Evolutionary conservation across 345 rosid species (phyloP).

Genomic region (Barbarea vulgaris): DNA sequence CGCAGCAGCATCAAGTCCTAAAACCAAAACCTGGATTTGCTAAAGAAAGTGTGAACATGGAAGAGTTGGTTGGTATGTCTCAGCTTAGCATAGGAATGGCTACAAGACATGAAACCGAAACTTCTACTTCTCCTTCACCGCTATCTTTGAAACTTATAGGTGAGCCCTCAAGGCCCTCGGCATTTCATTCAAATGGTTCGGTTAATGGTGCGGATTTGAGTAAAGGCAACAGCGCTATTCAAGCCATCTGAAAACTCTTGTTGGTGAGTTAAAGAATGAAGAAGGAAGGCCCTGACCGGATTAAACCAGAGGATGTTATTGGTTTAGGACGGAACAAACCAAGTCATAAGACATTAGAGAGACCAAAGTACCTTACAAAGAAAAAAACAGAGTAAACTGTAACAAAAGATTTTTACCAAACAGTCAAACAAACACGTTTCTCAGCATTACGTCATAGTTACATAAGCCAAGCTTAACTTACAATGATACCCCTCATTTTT

Average conservation of each 20-base stretch:
- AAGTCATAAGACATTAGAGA: conserved; percentile 7
- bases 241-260: conserved; percentile 52
- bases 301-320: conserved; percentile 19
- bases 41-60: conserved; percentile 74
- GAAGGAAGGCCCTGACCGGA: conserved; percentile 9
- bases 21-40: conserved; percentile 74
- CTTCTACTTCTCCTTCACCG: conserved; percentile 34
- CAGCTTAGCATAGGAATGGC: conserved; percentile 69
- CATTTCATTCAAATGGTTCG: conserved; percentile 73
- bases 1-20: conserved; percentile 62
- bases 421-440: conserved; percentile 18
- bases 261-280: conserved; percentile 11
- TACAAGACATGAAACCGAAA: conserved; percentile 46
- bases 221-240: conserved; percentile 69
- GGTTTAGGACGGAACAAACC: conserved; percentile 22
- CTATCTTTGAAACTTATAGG: conserved; percentile 69
- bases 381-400: conserved; percentile 24
- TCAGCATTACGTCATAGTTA: conserved; percentile 31
- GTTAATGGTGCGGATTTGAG: conserved; percentile 53
- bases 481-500: not conserved
- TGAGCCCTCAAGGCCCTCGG: conserved; percentile 79
- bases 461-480: conserved; percentile 15
- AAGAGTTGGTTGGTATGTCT: conserved; percentile 78
- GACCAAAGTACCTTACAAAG: not conserved
- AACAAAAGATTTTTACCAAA: conserved; percentile 30